Evolutionary conservation across 2,329 filamentous ascomycete species (phyloP).

Genomic region (Fusarium citri): DNA sequence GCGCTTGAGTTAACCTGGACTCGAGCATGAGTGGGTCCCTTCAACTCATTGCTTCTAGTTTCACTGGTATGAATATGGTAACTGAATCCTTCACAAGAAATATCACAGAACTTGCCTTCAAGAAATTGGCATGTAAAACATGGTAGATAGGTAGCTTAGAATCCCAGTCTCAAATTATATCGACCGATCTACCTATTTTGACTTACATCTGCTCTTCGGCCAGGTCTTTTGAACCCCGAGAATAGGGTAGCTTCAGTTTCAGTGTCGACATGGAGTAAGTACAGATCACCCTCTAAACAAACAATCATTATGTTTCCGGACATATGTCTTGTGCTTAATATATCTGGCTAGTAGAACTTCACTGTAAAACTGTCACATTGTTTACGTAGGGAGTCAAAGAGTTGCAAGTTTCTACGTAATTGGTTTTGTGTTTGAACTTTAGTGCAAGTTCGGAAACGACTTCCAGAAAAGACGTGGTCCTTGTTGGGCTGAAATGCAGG

Average conservation of each 20-base stretch:
- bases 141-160: background rate
- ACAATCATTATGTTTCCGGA: background rate
- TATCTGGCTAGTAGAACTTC: background rate
- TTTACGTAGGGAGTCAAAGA: background rate
- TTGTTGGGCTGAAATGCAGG: background rate
- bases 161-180: background rate
- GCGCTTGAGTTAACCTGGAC: slow-evolving; percentile 5
- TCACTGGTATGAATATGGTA: background rate
- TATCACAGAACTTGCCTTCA: background rate
- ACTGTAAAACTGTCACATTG: background rate
- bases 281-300: background rate
- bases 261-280: background rate
- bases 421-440: background rate
- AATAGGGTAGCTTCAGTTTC: background rate
- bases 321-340: background rate
- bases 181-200: background rate
- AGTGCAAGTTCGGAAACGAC: background rate
- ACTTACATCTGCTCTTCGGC: background rate
- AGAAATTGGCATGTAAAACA: background rate
- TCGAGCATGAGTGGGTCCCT: slow-evolving; percentile 6
- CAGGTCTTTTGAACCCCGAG: background rate
- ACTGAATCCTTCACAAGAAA: background rate
- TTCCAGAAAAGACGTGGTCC: background rate
- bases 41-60: background rate
- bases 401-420: background rate